Conservation (phyloP, 805 yeast species). For the Starmerella stigmatis region DNA sequence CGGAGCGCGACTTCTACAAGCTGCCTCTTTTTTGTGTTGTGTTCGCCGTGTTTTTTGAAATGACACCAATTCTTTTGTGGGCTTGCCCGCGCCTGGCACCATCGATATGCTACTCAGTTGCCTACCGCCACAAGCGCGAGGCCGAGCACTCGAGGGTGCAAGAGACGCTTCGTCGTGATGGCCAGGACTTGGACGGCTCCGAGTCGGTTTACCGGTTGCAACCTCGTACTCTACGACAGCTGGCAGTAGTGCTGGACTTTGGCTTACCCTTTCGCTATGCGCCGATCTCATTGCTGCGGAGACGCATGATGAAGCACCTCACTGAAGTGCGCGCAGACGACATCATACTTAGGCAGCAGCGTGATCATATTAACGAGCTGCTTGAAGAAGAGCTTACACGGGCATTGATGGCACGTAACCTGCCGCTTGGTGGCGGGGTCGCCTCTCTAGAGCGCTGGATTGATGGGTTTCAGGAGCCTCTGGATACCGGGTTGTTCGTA, state of each 20-base stretch:
- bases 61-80: constrained; percentile 44
- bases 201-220: constrained; percentile 18
- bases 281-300: constrained; percentile 14
- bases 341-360: constrained; percentile 12
- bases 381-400: constrained; percentile 14
- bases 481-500: constrained; percentile 23
- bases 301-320: constrained; percentile 17
- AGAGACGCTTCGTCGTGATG: neutral
- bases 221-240: constrained; percentile 6
- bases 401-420: constrained; percentile 21
- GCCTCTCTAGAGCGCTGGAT: constrained; percentile 17
- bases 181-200: constrained; percentile 8
- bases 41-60: constrained; percentile 46
- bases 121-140: constrained; percentile 8
- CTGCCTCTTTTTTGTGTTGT: constrained; percentile 50
- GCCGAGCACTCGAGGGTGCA: constrained; percentile 1
- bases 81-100: constrained; percentile 50
- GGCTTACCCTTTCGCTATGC: constrained; percentile 10
- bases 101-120: constrained; percentile 39
- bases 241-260: constrained; percentile 16
- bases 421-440: constrained; percentile 15
- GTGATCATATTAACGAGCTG: constrained; percentile 10
- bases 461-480: constrained; percentile 23
- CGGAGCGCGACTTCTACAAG: constrained; percentile 41
- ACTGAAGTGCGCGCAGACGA: constrained; percentile 23